Evolutionary conservation across 345 rosid genomes (phyloP).

Genomic region (Eucalyptus pauciflora): DNA sequence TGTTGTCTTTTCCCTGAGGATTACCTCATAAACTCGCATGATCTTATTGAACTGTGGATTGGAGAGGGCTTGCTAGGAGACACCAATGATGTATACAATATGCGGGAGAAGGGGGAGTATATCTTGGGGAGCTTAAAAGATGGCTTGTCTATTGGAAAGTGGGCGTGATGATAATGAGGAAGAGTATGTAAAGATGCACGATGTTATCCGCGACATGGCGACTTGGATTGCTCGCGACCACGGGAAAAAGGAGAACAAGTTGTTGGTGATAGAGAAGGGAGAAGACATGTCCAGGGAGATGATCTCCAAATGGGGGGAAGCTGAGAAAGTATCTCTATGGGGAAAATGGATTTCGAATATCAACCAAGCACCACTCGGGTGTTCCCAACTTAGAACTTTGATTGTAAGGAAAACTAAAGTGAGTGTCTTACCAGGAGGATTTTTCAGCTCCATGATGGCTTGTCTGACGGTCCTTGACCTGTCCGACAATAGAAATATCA

Average conservation of each 20-base stretch:
- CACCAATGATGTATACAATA: background rate
- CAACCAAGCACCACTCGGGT: rapidly evolving
- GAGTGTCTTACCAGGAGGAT: background rate
- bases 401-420: background rate
- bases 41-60: slow-evolving; percentile 4
- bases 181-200: slow-evolving; percentile 3
- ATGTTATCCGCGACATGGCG: slow-evolving; percentile 8
- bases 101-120: background rate
- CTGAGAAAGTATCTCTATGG: background rate
- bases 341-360: background rate
- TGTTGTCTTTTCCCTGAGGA: slow-evolving; percentile 6
- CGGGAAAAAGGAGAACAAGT: background rate
- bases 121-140: background rate
- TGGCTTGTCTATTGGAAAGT: slow-evolving; percentile 3
- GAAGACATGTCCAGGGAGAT: background rate
- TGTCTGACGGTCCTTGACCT: background rate
- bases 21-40: background rate
- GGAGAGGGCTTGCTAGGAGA: slow-evolving; percentile 9
- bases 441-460: rapidly evolving
- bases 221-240: background rate
- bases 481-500: rapidly evolving
- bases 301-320: background rate
- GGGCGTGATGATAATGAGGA: background rate
- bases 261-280: background rate
- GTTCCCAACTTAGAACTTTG: background rate